Percentiles rank a stretch among this genome's conserved stretches.
phyloP scores from a whole-genome alignment of 2,329 filamentous ascomycete genomes.

The Aspergillus arachidicola region DNA sequence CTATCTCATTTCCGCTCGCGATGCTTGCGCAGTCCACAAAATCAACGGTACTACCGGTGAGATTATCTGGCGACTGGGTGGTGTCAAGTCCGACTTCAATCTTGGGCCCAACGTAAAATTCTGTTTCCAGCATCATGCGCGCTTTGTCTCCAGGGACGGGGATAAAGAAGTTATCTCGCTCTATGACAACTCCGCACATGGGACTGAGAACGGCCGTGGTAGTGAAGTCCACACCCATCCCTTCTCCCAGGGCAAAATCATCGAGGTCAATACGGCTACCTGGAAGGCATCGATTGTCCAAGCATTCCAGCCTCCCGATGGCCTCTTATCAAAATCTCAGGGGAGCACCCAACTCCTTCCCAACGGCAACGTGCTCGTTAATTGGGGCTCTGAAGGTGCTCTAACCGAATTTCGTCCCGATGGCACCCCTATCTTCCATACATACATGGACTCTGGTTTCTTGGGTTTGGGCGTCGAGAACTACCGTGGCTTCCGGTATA shows the following conservation, averaged over 20 bases:
- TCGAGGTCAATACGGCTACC: conserved; percentile 48
- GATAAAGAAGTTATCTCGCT: conserved; percentile 56
- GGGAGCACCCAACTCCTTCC: conserved; percentile 58
- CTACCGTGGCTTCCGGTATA: conserved; percentile 43
- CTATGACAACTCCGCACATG: conserved; percentile 58
- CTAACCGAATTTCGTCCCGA: conserved; percentile 37
- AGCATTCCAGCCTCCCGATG: conserved; percentile 53
- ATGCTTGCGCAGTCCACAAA: conserved; percentile 52
- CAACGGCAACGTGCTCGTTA: conserved; percentile 57
- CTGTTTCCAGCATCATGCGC: conserved; percentile 55
- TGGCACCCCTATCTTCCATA: conserved; percentile 41
- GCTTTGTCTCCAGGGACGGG: conserved; percentile 49
- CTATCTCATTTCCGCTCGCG: conserved; percentile 53
- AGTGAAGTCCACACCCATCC: conserved; percentile 41
- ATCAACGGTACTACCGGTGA: conserved; percentile 49
- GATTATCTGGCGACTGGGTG: conserved; percentile 54
- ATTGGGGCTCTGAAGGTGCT: conserved; percentile 58
- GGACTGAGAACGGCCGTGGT: conserved; percentile 34
- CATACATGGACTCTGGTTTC: conserved; percentile 49
- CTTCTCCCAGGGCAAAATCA: conserved; percentile 49
- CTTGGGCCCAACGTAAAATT: conserved; percentile 49
- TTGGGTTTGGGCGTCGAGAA: conserved; percentile 38
- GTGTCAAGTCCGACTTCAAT: conserved; percentile 49
- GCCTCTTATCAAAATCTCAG: conserved; percentile 54
- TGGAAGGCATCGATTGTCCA: conserved; percentile 51